Conservation (phyloP, 768 basidiomycete species). For the Rhizopogon vinicolor region DNA sequence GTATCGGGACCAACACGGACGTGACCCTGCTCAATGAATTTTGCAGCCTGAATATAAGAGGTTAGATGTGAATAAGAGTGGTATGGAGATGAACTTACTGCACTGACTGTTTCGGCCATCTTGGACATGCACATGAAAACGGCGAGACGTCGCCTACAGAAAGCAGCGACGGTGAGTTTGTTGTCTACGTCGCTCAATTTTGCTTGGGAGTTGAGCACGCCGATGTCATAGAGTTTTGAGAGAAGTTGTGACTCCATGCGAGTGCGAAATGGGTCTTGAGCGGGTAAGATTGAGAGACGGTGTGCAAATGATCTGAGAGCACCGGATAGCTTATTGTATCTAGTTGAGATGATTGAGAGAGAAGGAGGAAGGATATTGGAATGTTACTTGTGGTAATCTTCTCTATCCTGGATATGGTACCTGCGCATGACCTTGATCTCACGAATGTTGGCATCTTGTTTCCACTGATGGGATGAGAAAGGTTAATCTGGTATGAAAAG, state of each 20-base stretch:
- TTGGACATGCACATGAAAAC: conserved; percentile 90
- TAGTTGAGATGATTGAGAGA: conserved; percentile 17
- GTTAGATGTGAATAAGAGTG: conserved; percentile 5
- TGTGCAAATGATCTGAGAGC: conserved; percentile 82
- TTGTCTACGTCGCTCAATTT: conserved; percentile 93
- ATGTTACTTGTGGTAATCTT: conserved; percentile 84
- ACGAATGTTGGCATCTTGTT: conserved; percentile 85
- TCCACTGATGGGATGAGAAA: conserved; percentile 62
- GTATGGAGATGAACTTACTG: conserved; percentile 49
- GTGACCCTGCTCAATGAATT: conserved; percentile 98
- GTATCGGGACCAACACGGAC: conserved; percentile 95
- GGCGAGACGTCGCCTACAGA: conserved; percentile 87
- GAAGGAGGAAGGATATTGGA: conserved; percentile 10
- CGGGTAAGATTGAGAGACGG: conserved; percentile 79
- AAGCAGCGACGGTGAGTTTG: conserved; percentile 92
- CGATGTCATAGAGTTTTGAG: conserved; percentile 96
- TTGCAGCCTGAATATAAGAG: conserved; percentile 66
- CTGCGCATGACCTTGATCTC: conserved; percentile 93
- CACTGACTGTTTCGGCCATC: conserved; percentile 94
- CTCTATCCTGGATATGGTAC: conserved; percentile 92
- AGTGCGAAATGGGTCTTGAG: conserved; percentile 82
- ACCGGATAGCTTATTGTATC: conserved; percentile 95
- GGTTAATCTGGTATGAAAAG: not conserved
- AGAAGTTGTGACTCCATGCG: conserved; percentile 85
- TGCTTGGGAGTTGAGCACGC: conserved; percentile 78